phyloP scores from a whole-genome alignment of 2,329 filamentous ascomycete species.

The Xylariaceae sp. region DNA sequence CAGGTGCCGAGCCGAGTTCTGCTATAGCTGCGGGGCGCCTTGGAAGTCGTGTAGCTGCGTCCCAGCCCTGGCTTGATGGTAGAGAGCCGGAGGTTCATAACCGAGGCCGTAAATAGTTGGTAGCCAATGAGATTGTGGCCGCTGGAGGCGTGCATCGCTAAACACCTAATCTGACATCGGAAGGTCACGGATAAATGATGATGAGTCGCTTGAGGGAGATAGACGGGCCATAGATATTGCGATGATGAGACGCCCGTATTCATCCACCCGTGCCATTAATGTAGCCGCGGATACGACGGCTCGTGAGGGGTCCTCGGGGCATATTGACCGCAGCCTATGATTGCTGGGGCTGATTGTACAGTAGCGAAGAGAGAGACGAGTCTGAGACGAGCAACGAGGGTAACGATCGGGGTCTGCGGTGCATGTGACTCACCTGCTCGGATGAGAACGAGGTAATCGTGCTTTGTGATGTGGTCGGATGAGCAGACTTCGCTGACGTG shows the following conservation, averaged over 20 bases:
- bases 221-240: neutral
- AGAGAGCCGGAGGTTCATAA: too few relatives aligned
- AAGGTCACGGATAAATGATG: neutral
- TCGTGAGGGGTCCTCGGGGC: neutral
- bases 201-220: neutral
- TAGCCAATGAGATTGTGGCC: too few relatives aligned
- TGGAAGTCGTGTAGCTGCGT: slow-evolving; percentile 39
- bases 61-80: slow-evolving; percentile 21
- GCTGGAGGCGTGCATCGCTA: too few relatives aligned
- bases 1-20: slow-evolving; percentile 41
- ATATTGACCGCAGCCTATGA: neutral
- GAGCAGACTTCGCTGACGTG: neutral
- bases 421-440: neutral
- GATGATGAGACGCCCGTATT: slow-evolving; percentile 3
- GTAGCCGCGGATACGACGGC: neutral
- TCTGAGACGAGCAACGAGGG: neutral
- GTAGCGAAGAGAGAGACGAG: neutral
- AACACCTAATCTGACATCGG: too few relatives aligned
- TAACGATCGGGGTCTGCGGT: neutral
- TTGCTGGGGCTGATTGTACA: neutral
- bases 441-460: neutral
- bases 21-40: slow-evolving; percentile 21
- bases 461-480: neutral
- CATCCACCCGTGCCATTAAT: slow-evolving; percentile 8
- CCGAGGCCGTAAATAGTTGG: too few relatives aligned